These are phyloP conservation scores for Phytophthora pseudosyringae DNA, from an alignment of 352 stramenopile genomes.

Conservation along the genomic window DNA sequence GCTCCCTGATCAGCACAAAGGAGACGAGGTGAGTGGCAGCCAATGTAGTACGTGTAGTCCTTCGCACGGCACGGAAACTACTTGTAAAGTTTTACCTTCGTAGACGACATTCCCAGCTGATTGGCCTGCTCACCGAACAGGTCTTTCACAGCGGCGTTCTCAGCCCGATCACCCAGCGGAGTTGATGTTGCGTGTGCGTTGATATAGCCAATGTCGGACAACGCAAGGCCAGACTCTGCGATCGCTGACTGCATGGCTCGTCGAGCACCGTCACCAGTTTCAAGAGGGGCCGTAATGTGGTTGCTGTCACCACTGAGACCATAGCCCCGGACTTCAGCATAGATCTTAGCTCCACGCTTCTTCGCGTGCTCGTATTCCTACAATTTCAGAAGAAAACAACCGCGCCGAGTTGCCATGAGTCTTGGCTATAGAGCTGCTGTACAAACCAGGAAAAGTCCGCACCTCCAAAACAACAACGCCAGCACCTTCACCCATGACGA, in stretches of 20 bases:
- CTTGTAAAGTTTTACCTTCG: constrained; percentile 56
- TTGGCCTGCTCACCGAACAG: constrained; percentile 74
- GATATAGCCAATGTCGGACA: constrained; percentile 96
- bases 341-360: constrained; percentile 92
- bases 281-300: constrained; percentile 88
- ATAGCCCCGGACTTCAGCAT: constrained; percentile 95
- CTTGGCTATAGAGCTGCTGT: neutral
- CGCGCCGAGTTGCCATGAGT: neutral
- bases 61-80: neutral
- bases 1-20: constrained; percentile 54
- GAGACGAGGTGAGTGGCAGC: neutral
- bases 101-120: constrained; percentile 78
- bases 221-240: constrained; percentile 64
- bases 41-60: neutral
- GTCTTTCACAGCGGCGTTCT: constrained; percentile 91
- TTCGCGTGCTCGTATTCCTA: constrained; percentile 93
- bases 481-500: constrained; percentile 95
- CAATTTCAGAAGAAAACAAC: neutral
- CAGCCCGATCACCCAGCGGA: constrained; percentile 95
- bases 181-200: constrained; percentile 99
- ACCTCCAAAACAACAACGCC: constrained; percentile 74
- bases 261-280: constrained; percentile 70
- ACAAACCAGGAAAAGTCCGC: neutral
- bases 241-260: constrained; percentile 94
- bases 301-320: constrained; percentile 96